Evolutionary conservation across 306 rosid genomes (phyloP), one percentile per base, ranked within the genome.

Genomic region (Malus asiatica): DNA sequence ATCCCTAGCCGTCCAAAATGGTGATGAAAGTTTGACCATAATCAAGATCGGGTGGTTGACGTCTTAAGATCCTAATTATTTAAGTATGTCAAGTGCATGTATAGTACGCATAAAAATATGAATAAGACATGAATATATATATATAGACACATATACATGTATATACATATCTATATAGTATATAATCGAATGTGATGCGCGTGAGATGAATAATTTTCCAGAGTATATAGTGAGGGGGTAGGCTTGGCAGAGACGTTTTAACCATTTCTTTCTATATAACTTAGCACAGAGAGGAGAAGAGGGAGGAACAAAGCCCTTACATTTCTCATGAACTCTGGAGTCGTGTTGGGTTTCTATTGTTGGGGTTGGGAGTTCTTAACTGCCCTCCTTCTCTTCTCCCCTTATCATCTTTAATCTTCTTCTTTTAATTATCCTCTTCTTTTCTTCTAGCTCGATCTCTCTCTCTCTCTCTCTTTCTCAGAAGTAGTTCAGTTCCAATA

Each of bases 281-380:
- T 66, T 62, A 45, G 46, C 45, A 72, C 66, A 38, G 30, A 69
- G 66, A 70, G 45, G 45, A 44, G 44, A 76, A 70, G 76, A 48
- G 57, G 53, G 65, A 29, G 29, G 70, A 51, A 66, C 16, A 27
- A 7, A 48, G 63, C 66, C 78, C 89, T 91, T 83, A 89, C 93
- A 81, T 53, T 87, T 88, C 97, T 91, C 97, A 93, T 93, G 98
- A 93, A 90, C 93, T 87, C 93, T 87, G 97, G 94, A 87, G 94
- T 93, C 92, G 98, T 94, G 91, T 80, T 90, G 96, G 97, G 98
- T 81, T 94, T 94, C 94, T 90, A 91, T 90, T 94, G 96, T 70
- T 94, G 98, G 98, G 96, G 84, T 83, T 94, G 97, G 98, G 96
- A 90, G 83, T 94, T 94, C 94, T 91, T 94, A 90, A 94, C 96